Evolutionary conservation across 1,284 basidiomycete genomes (phyloP), one percentile per base, ranked within the genome.

Genomic region (Polyporus tsugae): DNA sequence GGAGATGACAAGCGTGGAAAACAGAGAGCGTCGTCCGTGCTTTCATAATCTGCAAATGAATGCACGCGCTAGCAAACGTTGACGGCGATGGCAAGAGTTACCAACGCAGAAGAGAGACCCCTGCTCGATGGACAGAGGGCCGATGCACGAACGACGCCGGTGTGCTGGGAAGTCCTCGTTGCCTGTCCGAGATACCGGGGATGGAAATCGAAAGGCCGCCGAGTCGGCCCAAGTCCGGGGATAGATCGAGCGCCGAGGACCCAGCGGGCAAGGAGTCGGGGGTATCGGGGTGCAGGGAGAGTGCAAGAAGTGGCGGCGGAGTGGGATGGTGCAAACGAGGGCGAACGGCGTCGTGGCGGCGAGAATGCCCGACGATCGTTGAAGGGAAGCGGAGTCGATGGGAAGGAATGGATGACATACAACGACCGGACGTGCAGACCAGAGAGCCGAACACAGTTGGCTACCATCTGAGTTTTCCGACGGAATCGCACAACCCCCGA

Each of bases 401-500:
- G 22, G 38, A 60, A 60, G 36, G 58, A 38, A 60, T 17, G 38
- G 38, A 22, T 38, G 58, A 17, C 38, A 60, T 39, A 22, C 58
- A 60, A 39, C 17, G 33, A 53, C 38, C 39, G 36, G 25, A 60
- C n/a, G 36, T n/a, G 38, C 25, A 60, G 38, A 29, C 58, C 25
- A 41, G 58, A 60, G 58, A 60, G 58, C 58, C 58, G 58, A 60
- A 60, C 38, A 60, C 58, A 11, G 22, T 60, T n/a, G 13, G 38
- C 58, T 60, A 29, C 36, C 38, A 22, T 39, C 38, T 25, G 38
- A 29, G 38, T 9, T 60, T 58, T 41, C 38, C 58, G 58, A 60
- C 58, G 58, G 58, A 60, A 60, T 41, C 58, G 58, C 58, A 60
- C 22, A 25, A 60, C 6, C 15, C 36, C 58, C 38, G 38, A 39